Evolutionary conservation across 305 asterid species (phyloP).

Genomic region (Fraxinus angustifolia): DNA sequence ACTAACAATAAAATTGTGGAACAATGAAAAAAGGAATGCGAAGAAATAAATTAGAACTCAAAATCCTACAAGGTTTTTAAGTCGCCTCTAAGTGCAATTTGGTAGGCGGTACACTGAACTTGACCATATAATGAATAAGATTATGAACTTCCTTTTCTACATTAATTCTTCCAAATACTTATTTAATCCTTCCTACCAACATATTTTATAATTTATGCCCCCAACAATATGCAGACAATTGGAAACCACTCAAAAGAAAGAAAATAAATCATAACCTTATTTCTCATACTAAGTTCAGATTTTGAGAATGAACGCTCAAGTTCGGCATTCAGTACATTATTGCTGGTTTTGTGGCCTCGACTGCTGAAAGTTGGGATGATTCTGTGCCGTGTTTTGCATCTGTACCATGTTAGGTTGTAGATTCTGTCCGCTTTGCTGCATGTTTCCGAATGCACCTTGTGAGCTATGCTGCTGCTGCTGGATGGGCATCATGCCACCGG

Average conservation of each 20-base stretch:
- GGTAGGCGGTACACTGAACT: not conserved
- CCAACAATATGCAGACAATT: not conserved
- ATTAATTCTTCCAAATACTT: not conserved
- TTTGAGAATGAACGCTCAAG: not conserved
- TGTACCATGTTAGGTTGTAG: slow-evolving; percentile 49
- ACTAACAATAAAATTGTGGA: not conserved
- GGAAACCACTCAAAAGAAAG: not conserved
- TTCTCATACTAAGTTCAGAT: not conserved
- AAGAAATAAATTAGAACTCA: not conserved
- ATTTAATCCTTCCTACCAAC: not conserved
- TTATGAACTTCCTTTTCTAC: not conserved
- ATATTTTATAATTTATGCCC: not conserved
- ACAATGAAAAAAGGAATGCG: not conserved
- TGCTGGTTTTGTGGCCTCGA: slow-evolving; percentile 84
- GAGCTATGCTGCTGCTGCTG: slow-evolving; percentile 51
- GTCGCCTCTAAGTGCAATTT: not conserved
- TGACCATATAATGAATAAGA: not conserved
- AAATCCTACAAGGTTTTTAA: not conserved
- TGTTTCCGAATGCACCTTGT: slow-evolving; percentile 73
- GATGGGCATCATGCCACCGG: slow-evolving; percentile 68
- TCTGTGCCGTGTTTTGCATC: slow-evolving; percentile 65
- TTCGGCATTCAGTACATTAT: slow-evolving; percentile 15
- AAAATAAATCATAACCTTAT: not conserved
- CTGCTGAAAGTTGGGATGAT: slow-evolving; percentile 78
- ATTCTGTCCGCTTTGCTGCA: slow-evolving; percentile 61